These are phyloP conservation scores for Phytophthora pluvialis DNA, from an alignment of 352 stramenopile species.

Conservation along the genomic window DNA sequence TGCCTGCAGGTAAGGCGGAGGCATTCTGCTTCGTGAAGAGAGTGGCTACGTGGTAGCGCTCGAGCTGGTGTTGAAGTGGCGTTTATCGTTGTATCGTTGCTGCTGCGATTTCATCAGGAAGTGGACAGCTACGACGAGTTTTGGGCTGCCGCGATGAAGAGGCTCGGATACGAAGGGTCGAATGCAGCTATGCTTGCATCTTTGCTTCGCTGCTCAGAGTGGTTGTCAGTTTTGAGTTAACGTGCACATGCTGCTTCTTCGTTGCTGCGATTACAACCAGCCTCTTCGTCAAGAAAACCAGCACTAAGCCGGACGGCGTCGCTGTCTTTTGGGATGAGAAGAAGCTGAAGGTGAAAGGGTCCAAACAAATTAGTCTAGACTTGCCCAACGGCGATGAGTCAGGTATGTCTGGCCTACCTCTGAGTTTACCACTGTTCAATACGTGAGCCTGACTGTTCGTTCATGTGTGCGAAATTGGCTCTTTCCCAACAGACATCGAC, in stretches of 20 bases:
- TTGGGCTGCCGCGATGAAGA: slow-evolving; percentile 63
- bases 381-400: slow-evolving; percentile 57
- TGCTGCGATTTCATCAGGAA: slow-evolving; percentile 53
- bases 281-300: slow-evolving; percentile 75
- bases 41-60: neutral
- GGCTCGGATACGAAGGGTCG: slow-evolving; percentile 71
- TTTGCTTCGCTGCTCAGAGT: neutral
- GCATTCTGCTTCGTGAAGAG: neutral
- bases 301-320: slow-evolving; percentile 68
- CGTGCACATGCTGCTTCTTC: neutral
- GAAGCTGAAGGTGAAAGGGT: slow-evolving; percentile 52
- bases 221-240: slow-evolving; percentile 3
- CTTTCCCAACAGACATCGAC: slow-evolving; percentile 45
- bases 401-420: slow-evolving; percentile 33
- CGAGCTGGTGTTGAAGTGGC: neutral
- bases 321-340: slow-evolving; percentile 75
- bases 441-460: neutral
- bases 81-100: neutral
- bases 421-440: neutral
- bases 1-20: slow-evolving; percentile 67
- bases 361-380: slow-evolving; percentile 56
- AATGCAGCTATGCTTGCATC: neutral
- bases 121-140: slow-evolving; percentile 81
- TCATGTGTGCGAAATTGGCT: neutral
- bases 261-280: slow-evolving; percentile 26